Conservation (phyloP, 805 yeast species). For the Cyberlindnera mississippiensis region DNA sequence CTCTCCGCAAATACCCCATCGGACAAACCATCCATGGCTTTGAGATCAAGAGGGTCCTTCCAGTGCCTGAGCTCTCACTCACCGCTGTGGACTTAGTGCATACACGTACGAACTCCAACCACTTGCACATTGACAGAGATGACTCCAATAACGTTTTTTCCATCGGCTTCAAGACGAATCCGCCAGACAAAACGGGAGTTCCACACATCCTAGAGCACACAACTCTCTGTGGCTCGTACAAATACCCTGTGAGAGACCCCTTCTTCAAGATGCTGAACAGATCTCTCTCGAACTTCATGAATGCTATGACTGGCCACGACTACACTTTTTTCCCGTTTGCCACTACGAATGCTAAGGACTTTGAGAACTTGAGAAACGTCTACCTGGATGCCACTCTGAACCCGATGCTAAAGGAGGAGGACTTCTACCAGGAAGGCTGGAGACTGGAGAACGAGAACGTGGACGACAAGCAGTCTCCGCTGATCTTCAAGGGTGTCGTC, state of each 20-base stretch:
- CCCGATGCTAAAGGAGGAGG: slow-evolving; percentile 74
- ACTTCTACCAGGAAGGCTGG: slow-evolving; percentile 97
- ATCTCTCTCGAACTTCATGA: slow-evolving; percentile 95
- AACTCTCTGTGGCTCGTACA: slow-evolving; percentile 88
- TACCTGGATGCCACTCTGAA: slow-evolving; percentile 83
- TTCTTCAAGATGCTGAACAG: slow-evolving; percentile 95
- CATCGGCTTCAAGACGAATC: slow-evolving; percentile 87
- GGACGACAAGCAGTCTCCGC: slow-evolving; percentile 52
- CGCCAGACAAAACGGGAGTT: slow-evolving; percentile 92
- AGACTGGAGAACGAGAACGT: slow-evolving; percentile 72
- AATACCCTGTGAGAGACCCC: slow-evolving; percentile 94
- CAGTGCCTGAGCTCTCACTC: slow-evolving; percentile 78
- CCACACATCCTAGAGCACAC: slow-evolving; percentile 97
- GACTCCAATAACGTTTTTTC: slow-evolving; percentile 87
- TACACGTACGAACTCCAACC: slow-evolving; percentile 65
- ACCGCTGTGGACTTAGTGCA: slow-evolving; percentile 76
- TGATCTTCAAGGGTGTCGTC: slow-evolving; percentile 90
- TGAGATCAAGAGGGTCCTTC: slow-evolving; percentile 54
- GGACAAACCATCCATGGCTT: slow-evolving; percentile 67
- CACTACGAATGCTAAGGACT: slow-evolving; percentile 84
- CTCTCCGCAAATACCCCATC: slow-evolving; percentile 53
- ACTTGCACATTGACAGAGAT: slow-evolving; percentile 78
- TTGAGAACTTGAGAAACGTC: slow-evolving; percentile 76
- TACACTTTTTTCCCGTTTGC: slow-evolving; percentile 96
- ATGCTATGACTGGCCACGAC: slow-evolving; percentile 98